phyloP scores from a whole-genome alignment of 78 protist species.

The Parvularia atlantis region DNA sequence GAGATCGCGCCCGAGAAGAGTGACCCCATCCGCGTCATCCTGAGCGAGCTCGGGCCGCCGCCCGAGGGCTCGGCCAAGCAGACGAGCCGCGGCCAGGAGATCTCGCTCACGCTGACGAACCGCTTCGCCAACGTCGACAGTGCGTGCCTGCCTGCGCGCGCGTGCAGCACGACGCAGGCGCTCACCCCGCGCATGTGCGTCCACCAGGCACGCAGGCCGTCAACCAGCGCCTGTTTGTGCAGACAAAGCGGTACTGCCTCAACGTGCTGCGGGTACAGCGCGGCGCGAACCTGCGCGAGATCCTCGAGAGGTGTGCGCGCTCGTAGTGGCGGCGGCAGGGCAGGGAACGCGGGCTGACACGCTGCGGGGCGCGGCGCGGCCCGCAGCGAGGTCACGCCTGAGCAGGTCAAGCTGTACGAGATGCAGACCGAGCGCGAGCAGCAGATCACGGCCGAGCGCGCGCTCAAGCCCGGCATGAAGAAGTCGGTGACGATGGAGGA shows the following conservation, averaged over 20 bases:
- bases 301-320: background rate
- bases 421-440: background rate
- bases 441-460: too few species aligned
- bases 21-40: background rate
- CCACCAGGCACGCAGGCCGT: too few species aligned
- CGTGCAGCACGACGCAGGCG: too few species aligned
- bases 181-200: too few species aligned
- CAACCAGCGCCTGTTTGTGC: background rate
- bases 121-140: too few species aligned
- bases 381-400: background rate
- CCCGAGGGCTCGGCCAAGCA: background rate
- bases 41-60: background rate
- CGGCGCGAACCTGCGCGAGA: background rate
- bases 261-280: constrained; percentile 3
- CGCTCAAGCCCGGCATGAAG: too few species aligned
- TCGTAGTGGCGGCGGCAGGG: too few species aligned
- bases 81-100: background rate
- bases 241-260: background rate
- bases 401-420: constrained; percentile 1
- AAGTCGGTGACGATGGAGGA: too few species aligned
- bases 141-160: too few species aligned
- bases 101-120: background rate
- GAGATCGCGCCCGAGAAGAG: background rate
- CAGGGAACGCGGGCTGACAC: too few species aligned
- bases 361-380: too few species aligned